Conservation (phyloP, 2,329 filamentous ascomycete genomes). For the Colletotrichum chrysophilum region DNA sequence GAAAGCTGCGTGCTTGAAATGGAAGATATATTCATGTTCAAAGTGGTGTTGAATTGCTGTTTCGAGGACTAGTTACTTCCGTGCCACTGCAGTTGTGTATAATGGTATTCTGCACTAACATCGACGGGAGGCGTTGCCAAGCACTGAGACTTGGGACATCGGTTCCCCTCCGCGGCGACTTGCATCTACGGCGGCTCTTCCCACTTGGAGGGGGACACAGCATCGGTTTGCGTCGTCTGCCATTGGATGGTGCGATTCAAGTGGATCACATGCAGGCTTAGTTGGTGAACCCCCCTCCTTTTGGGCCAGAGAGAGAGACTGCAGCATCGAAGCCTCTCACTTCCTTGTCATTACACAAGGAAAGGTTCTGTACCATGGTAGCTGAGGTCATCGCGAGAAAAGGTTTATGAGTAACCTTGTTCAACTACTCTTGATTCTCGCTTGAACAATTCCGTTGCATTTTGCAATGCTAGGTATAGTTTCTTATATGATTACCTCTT, state of each 20-base stretch:
- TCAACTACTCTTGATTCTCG: no score
- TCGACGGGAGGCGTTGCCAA: background rate
- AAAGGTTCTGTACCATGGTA: background rate
- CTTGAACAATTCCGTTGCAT: no score
- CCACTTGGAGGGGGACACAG: background rate
- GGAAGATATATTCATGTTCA: conserved; percentile 20
- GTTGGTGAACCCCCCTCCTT: background rate
- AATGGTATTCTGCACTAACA: background rate
- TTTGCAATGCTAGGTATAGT: no score
- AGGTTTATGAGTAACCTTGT: no score
- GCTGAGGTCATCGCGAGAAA: background rate
- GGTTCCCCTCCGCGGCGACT: background rate
- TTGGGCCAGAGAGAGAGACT: background rate
- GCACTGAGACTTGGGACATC: background rate
- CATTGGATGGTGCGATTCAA: conserved; percentile 3
- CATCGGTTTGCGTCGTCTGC: background rate
- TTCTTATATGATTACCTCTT: no score
- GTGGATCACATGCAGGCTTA: conserved; percentile 11
- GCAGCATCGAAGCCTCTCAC: background rate
- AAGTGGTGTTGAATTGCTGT: background rate
- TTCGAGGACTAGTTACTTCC: background rate
- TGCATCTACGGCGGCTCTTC: background rate
- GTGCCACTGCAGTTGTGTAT: background rate
- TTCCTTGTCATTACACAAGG: background rate
- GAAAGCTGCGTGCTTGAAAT: conserved; percentile 14